Evolutionary conservation across 2,329 filamentous ascomycete genomes (phyloP).

Genomic region (Sphaerulina vaccinii): DNA sequence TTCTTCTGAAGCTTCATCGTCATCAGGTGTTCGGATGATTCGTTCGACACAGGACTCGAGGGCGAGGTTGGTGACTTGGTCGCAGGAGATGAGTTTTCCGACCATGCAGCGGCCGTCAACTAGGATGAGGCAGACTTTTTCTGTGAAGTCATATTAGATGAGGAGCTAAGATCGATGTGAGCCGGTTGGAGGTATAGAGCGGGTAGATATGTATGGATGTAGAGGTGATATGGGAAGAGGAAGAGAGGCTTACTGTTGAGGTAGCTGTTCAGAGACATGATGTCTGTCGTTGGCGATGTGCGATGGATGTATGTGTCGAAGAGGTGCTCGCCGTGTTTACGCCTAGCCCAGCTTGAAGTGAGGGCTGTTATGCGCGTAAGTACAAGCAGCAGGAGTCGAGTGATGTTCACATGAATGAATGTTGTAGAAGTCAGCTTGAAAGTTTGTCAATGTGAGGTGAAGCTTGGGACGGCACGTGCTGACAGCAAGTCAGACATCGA

Average conservation of each 20-base stretch:
- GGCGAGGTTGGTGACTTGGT: constrained; percentile 91
- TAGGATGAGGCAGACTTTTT: constrained; percentile 88
- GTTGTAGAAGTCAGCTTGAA: not conserved
- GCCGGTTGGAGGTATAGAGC: not conserved
- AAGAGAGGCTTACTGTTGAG: constrained; percentile 25
- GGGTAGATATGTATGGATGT: constrained; percentile 9
- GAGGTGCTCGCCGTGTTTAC: not conserved
- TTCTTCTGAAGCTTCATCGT: constrained; percentile 75
- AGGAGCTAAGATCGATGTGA: not conserved
- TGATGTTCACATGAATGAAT: not conserved
- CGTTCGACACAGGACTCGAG: constrained; percentile 81
- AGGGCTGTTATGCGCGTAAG: not conserved
- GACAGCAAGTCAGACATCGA: too few relatives aligned
- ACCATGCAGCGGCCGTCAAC: constrained; percentile 78
- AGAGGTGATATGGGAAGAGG: constrained; percentile 7
- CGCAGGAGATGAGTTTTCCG: constrained; percentile 79
- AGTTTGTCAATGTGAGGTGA: too few relatives aligned
- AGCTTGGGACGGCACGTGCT: too few relatives aligned
- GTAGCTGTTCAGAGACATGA: constrained; percentile 27
- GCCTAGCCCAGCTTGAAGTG: not conserved
- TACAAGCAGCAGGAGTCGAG: not conserved
- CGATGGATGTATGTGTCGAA: not conserved
- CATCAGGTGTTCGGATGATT: constrained; percentile 82
- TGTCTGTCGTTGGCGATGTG: constrained; percentile 2
- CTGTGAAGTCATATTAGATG: constrained; percentile 53